A percentile compares a stretch with the other conserved stretches of the same genome.
Conservation (phyloP, 2,329 filamentous ascomycete genomes). For the Colletotrichum sp. region DNA sequence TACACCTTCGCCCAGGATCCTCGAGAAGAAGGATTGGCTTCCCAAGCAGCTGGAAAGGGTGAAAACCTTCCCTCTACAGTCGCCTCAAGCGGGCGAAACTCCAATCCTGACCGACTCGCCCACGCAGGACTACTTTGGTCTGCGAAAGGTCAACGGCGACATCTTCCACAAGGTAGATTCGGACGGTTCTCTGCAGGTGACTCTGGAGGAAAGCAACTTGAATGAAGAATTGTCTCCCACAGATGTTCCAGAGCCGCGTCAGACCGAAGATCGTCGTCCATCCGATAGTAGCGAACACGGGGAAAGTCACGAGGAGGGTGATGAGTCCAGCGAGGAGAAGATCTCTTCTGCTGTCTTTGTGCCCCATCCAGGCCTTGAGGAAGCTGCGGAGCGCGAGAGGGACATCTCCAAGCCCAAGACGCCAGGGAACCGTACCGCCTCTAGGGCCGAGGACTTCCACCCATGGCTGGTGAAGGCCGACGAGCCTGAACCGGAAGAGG, state of each 20-base stretch:
- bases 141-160: slow-evolving; percentile 20
- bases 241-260: not conserved
- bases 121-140: slow-evolving; percentile 21
- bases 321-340: slow-evolving; percentile 79
- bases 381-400: slow-evolving; percentile 34
- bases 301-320: slow-evolving; percentile 51
- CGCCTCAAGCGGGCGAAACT: slow-evolving; percentile 14
- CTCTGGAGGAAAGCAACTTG: slow-evolving; percentile 3
- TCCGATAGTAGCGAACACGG: slow-evolving; percentile 44
- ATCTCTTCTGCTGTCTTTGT: slow-evolving; percentile 87
- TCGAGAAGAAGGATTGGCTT: slow-evolving; percentile 24
- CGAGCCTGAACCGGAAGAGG: slow-evolving; percentile 46
- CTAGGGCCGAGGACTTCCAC: slow-evolving; percentile 40
- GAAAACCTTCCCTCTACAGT: slow-evolving; percentile 17
- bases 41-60: slow-evolving; percentile 10
- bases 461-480: slow-evolving; percentile 66
- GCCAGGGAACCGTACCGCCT: slow-evolving; percentile 1
- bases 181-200: not conserved
- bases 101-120: slow-evolving; percentile 21
- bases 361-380: slow-evolving; percentile 69
- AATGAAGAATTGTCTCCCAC: slow-evolving; percentile 9
- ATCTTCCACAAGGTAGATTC: slow-evolving; percentile 23
- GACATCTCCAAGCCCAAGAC: slow-evolving; percentile 27
- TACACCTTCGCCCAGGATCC: slow-evolving; percentile 24
- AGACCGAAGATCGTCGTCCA: slow-evolving; percentile 33